These are phyloP conservation scores for Colletotrichum siamense DNA, from an alignment of 2,329 filamentous ascomycete species.

Conservation along the genomic window DNA sequence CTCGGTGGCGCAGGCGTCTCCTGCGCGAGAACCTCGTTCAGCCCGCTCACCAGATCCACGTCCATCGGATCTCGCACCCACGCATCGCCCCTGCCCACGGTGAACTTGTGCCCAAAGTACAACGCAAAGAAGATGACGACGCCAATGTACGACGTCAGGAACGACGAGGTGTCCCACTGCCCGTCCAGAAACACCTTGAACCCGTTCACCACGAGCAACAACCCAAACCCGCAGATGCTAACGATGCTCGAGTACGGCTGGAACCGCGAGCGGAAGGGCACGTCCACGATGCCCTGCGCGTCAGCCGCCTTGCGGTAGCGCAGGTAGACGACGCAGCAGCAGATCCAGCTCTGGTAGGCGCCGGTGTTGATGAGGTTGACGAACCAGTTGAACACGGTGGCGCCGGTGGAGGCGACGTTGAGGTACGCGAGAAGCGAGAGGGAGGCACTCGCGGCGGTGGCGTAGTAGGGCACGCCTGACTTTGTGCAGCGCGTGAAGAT, in stretches of 20 bases:
- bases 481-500: conserved; percentile 31
- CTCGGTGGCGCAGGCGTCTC: background rate
- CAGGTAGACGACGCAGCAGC: conserved; percentile 60
- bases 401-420: conserved; percentile 61
- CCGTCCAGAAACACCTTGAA: conserved; percentile 69
- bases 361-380: conserved; percentile 58
- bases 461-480: conserved; percentile 42
- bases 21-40: background rate
- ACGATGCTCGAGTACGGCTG: background rate
- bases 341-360: conserved; percentile 59
- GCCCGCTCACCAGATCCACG: background rate
- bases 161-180: conserved; percentile 62
- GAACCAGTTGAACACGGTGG: conserved; percentile 68
- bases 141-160: conserved; percentile 70
- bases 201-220: conserved; percentile 69
- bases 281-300: background rate
- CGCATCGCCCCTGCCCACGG: background rate
- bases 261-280: background rate
- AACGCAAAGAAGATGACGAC: conserved; percentile 67
- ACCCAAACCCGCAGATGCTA: conserved; percentile 37
- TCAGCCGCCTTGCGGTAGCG: conserved; percentile 57
- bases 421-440: conserved; percentile 67
- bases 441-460: conserved; percentile 53
- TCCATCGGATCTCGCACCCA: background rate
- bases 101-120: conserved; percentile 56